Percentiles rank a stretch among this genome's conserved stretches.
These are phyloP conservation scores for Penicillium sp. DNA, from an alignment of 2,329 filamentous ascomycete species.

Conservation along the genomic window DNA sequence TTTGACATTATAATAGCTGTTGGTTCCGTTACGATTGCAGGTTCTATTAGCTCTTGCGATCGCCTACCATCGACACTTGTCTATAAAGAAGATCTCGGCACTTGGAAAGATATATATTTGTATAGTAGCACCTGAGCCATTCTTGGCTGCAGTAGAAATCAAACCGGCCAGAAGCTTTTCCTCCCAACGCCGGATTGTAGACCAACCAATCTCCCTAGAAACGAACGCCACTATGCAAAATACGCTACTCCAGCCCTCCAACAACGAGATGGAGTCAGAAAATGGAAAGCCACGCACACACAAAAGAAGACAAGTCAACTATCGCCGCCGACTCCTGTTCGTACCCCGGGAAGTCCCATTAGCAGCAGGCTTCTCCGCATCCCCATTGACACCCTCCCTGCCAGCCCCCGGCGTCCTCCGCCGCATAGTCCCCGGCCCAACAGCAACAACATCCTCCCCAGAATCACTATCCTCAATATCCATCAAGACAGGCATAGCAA, in stretches of 20 bases:
- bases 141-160: background rate
- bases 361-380: constrained; percentile 28
- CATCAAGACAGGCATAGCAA: constrained; percentile 89
- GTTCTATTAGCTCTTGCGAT: background rate
- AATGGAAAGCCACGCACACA: background rate
- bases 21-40: background rate
- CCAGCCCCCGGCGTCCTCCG: constrained; percentile 76
- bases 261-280: background rate
- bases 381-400: constrained; percentile 52
- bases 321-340: constrained; percentile 32
- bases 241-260: background rate
- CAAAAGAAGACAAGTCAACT: background rate
- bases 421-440: constrained; percentile 77
- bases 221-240: constrained; percentile 1
- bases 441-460: constrained; percentile 76
- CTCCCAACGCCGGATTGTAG: background rate
- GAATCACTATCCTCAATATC: constrained; percentile 92
- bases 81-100: no score
- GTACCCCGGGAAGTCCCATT: constrained; percentile 19
- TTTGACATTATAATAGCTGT: background rate
- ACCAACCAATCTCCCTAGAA: background rate
- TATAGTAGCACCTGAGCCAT: no score
- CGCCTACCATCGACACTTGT: background rate
- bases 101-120: background rate
- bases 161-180: background rate